phyloP scores from a whole-genome alignment of 495 filamentous ascomycete genomes.

The Talaromyces adpressus region DNA sequence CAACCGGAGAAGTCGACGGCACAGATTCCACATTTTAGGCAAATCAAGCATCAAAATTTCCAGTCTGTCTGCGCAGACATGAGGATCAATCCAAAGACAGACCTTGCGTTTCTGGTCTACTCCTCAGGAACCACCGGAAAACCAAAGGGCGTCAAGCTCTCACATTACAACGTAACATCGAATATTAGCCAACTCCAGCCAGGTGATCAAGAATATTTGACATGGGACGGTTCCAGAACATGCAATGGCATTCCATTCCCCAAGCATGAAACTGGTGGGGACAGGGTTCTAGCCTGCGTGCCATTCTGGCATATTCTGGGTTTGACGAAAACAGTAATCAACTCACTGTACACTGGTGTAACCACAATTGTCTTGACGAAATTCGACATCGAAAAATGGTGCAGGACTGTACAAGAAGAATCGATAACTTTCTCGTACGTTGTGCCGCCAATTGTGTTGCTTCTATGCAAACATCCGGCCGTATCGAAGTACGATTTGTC shows the following conservation, averaged over 20 bases:
- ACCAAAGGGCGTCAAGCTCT: constrained; percentile 78
- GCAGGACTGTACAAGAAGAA: constrained; percentile 57
- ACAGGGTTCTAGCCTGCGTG: no score
- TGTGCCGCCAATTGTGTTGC: constrained; percentile 74
- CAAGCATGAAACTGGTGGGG: no score
- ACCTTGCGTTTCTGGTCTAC: constrained; percentile 68
- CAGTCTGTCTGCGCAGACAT: constrained; percentile 10
- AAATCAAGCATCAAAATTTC: neutral
- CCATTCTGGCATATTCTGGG: no score
- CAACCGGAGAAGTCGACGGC: neutral
- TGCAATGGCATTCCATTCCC: neutral
- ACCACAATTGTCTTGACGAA: constrained; percentile 57
- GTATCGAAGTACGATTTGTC: constrained; percentile 65
- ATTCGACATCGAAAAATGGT: constrained; percentile 67
- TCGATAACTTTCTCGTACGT: constrained; percentile 67
- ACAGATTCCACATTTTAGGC: neutral
- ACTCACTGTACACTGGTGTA: constrained; percentile 47
- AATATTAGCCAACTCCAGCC: constrained; percentile 36
- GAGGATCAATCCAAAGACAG: constrained; percentile 7
- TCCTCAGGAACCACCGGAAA: constrained; percentile 85
- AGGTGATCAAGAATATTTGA: constrained; percentile 54
- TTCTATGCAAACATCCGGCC: constrained; percentile 60
- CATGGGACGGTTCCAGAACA: constrained; percentile 50
- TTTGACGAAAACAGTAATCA: no score
- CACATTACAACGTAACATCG: constrained; percentile 58